These are phyloP conservation scores for Apophysomyces trapeziformis DNA, from an alignment of 371 early-diverging fungal species.

Conservation along the genomic window DNA sequence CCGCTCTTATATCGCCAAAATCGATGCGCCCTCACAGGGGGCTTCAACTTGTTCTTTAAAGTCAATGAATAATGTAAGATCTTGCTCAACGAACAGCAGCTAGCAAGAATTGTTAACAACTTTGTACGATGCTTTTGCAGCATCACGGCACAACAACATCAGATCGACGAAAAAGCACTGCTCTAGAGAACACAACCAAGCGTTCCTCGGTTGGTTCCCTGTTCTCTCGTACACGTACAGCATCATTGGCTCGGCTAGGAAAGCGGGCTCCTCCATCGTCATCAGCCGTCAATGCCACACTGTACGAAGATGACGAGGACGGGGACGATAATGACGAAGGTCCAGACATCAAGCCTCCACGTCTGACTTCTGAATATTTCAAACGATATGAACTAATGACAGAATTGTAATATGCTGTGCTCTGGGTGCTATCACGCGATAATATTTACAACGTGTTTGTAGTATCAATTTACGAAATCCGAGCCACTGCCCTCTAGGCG, in stretches of 20 bases:
- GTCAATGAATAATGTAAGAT: slow-evolving; percentile 4
- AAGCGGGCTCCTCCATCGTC: not conserved
- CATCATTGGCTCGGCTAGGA: not conserved
- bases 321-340: slow-evolving; percentile 25
- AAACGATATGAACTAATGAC: slow-evolving; percentile 58
- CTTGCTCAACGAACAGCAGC: not conserved
- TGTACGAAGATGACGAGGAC: slow-evolving; percentile 20
- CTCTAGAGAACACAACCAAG: not conserved
- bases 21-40: too few species aligned
- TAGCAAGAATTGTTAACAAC: not conserved
- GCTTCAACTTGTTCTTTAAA: slow-evolving; percentile 9
- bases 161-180: not conserved
- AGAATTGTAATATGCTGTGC: slow-evolving; percentile 4
- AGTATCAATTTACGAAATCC: slow-evolving; percentile 80
- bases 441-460: slow-evolving; percentile 5
- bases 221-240: slow-evolving; percentile 2
- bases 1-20: too few species aligned
- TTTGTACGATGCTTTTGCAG: not conserved
- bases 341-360: slow-evolving; percentile 20
- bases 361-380: slow-evolving; percentile 35
- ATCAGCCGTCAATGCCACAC: not conserved
- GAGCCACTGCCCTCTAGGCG: slow-evolving; percentile 81
- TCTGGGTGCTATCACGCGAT: not conserved
- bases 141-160: not conserved
- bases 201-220: slow-evolving; percentile 46